Evolutionary conservation across 1,284 basidiomycete genomes (phyloP), one percentile per base, ranked within the genome.

Genomic region (Tausonia pullulans): DNA sequence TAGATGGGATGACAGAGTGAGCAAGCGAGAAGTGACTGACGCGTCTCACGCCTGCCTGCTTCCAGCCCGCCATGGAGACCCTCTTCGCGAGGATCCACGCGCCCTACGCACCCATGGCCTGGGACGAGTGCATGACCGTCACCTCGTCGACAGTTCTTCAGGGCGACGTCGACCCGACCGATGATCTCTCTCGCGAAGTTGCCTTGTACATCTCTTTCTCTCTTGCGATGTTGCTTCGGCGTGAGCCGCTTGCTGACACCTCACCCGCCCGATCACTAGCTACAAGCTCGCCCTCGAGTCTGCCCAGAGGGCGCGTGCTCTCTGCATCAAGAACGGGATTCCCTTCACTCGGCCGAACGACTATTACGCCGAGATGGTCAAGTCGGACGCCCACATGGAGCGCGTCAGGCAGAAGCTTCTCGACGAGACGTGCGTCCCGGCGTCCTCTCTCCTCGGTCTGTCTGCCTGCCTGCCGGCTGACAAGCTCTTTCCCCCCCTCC

Each of bases 321-420:
- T 90, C 44, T 90, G 90, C 57, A 76, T 80, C 46, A 85, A 87
- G 71, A 81, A 83, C 56, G 77, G 78, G 54, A 81, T 95, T 69
- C 86, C 91, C 0, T 98, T 97, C 78, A 87, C 88, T 9, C 87
- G 96, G n/a, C 95, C 95, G 0, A 71, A 82, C 0, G 96, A 98
- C 78, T 98, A 93, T 76, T 98, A 97, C 72, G 95, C 95, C 27
- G 95, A 98, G 79, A 98, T 98, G 95, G 88, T 98, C 72, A 98
- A 98, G 79, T 87, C 87, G 41, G 96, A 98, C 73, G 82, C 90
- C 39, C 96, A 98, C 78, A 98, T 98, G 96, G 93, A 97, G 75
- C 85, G 91, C 58, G 90, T 98, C 70, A 87, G 96, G 60, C 87
- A 93, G 71, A 84, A 88, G 46, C 79, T 98, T 46, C 82, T 98